Conservation (phyloP, 495 filamentous ascomycete genomes). For the Neurospora sp. region DNA sequence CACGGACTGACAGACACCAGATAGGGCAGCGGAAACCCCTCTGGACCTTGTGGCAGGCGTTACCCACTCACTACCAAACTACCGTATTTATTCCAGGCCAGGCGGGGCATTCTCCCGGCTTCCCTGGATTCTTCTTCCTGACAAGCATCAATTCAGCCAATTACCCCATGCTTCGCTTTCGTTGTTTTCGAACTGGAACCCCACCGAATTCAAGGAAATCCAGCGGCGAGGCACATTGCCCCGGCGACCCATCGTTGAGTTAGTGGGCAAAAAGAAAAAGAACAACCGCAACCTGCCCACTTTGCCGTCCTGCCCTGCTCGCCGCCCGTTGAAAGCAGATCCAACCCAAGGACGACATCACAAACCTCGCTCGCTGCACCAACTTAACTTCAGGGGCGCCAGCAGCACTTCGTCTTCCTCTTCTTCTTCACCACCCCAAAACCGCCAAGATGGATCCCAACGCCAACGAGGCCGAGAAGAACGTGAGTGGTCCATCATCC, state of each 20-base stretch:
- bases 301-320: not conserved
- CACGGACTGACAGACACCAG: not conserved
- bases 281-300: not conserved
- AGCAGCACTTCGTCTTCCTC: not conserved
- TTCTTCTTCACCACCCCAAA: not conserved
- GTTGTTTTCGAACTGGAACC: not conserved
- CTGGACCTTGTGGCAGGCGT: not conserved
- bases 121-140: not conserved
- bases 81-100: not conserved
- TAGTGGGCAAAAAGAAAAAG: not conserved
- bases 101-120: not conserved
- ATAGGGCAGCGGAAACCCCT: not conserved
- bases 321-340: not conserved
- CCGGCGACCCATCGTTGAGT: not conserved
- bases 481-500: constrained; percentile 44
- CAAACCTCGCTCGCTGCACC: not conserved
- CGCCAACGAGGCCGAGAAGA: constrained; percentile 93
- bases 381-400: not conserved
- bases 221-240: not conserved
- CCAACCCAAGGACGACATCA: not conserved
- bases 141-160: not conserved
- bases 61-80: not conserved
- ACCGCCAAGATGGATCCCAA: constrained; percentile 69
- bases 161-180: not conserved
- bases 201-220: not conserved